phyloP scores from a whole-genome alignment of 352 stramenopile species.

The Pseudoperonospora humuli region DNA sequence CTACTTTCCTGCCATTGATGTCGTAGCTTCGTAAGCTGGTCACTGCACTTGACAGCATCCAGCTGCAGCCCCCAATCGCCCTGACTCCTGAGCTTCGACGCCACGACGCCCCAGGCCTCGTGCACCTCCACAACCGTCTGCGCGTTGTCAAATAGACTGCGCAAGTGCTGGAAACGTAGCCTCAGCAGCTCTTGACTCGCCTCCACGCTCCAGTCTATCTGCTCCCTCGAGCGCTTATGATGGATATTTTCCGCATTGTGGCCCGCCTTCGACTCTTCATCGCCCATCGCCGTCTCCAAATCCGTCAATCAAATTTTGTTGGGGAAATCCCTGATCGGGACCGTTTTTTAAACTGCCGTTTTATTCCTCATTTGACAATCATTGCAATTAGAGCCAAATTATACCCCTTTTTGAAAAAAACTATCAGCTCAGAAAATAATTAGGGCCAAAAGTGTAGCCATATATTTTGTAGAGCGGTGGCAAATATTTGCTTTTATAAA shows the following conservation, averaged over 20 bases:
- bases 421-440: too few species aligned
- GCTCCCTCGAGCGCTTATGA: conserved; percentile 8
- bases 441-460: too few species aligned
- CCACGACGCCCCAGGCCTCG: conserved; percentile 23
- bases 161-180: conserved; percentile 14
- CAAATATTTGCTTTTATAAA: too few species aligned
- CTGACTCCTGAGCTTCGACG: neutral
- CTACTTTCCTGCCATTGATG: conserved; percentile 19
- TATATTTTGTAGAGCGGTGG: too few species aligned
- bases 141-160: conserved; percentile 16
- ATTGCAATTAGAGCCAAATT: too few species aligned
- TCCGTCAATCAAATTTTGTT: too few species aligned
- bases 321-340: too few species aligned
- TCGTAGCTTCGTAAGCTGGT: conserved; percentile 18
- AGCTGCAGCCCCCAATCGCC: neutral
- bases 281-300: too few species aligned
- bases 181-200: conserved; percentile 19
- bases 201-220: conserved; percentile 4
- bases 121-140: conserved; percentile 25
- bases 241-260: conserved; percentile 23
- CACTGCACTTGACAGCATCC: conserved; percentile 18
- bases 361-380: too few species aligned
- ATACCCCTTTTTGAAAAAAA: too few species aligned
- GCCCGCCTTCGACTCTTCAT: too few species aligned
- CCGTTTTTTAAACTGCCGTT: too few species aligned